Evolutionary conservation across 345 rosid genomes (phyloP).

Genomic region (Citrus glauca): DNA sequence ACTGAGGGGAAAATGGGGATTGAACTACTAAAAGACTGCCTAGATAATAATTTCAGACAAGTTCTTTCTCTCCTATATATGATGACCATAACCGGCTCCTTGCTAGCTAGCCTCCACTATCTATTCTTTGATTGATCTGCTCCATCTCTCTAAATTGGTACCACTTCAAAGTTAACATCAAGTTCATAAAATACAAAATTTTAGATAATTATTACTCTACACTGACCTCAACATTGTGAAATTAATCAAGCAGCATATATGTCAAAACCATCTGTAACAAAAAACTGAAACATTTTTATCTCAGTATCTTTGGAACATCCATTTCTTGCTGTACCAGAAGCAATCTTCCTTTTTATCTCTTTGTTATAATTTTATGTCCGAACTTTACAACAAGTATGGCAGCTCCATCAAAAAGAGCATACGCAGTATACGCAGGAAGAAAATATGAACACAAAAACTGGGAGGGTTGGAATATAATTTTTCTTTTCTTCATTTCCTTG

Average conservation of each 20-base stretch:
- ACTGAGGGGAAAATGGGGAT: neutral
- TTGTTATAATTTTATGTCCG: neutral
- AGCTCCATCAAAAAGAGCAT: neutral
- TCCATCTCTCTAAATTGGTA: neutral
- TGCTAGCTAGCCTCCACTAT: neutral
- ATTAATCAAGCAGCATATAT: neutral
- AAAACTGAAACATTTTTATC: neutral
- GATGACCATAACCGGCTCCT: neutral
- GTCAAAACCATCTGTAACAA: neutral
- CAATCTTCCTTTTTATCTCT: neutral
- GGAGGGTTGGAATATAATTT: neutral
- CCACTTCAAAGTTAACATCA: neutral
- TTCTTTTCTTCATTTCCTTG: neutral
- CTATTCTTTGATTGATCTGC: neutral
- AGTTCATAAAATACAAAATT: neutral
- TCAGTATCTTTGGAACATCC: neutral
- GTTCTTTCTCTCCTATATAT: neutral
- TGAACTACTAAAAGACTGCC: neutral
- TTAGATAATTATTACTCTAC: neutral
- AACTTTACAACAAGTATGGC: neutral
- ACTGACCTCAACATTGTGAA: neutral
- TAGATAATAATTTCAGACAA: neutral
- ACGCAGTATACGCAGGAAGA: neutral
- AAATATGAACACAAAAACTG: neutral
- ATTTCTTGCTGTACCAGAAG: neutral